Conservation (phyloP, 306 rosid species). For the Benincasa hispida region DNA sequence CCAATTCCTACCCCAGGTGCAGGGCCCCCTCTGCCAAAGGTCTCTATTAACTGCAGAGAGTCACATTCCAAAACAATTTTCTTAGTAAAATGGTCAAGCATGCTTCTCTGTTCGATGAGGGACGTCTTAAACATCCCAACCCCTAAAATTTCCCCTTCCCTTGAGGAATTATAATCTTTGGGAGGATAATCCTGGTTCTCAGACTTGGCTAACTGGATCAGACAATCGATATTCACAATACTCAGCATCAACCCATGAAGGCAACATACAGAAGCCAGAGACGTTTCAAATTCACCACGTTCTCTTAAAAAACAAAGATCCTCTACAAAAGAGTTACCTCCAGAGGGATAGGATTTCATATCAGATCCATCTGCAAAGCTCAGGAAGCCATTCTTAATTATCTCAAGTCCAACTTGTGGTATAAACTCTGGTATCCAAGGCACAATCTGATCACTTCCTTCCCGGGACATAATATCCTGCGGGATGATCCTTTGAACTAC, state of each 20-base stretch:
- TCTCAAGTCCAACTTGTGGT: slow-evolving; percentile 71
- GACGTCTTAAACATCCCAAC: slow-evolving; percentile 50
- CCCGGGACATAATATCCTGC: slow-evolving; percentile 25
- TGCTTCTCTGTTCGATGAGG: slow-evolving; percentile 36
- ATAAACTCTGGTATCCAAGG: slow-evolving; percentile 95
- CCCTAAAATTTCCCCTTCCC: slow-evolving; percentile 58
- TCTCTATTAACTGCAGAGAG: slow-evolving; percentile 45
- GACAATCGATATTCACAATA: slow-evolving; percentile 33
- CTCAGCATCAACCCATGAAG: slow-evolving; percentile 45
- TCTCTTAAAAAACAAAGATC: slow-evolving; percentile 46
- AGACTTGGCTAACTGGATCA: slow-evolving; percentile 53
- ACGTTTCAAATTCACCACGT: slow-evolving; percentile 42
- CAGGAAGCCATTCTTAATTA: slow-evolving; percentile 43
- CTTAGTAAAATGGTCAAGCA: slow-evolving; percentile 34
- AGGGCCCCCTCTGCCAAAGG: slow-evolving; percentile 89
- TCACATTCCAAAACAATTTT: slow-evolving; percentile 53
- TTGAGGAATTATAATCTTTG: slow-evolving; percentile 30
- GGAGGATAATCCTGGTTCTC: slow-evolving; percentile 20
- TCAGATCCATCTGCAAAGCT: slow-evolving; percentile 25
- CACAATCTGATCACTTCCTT: slow-evolving; percentile 29
- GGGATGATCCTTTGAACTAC: slow-evolving; percentile 60
- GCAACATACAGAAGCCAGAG: slow-evolving; percentile 74
- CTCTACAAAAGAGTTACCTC: slow-evolving; percentile 44
- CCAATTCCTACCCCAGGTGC: slow-evolving; percentile 92
- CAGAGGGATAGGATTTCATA: slow-evolving; percentile 18